Percentiles rank a stretch among this genome's conserved stretches.
Conservation (phyloP, 495 filamentous ascomycete species). For the Penicillium verhagenii region DNA sequence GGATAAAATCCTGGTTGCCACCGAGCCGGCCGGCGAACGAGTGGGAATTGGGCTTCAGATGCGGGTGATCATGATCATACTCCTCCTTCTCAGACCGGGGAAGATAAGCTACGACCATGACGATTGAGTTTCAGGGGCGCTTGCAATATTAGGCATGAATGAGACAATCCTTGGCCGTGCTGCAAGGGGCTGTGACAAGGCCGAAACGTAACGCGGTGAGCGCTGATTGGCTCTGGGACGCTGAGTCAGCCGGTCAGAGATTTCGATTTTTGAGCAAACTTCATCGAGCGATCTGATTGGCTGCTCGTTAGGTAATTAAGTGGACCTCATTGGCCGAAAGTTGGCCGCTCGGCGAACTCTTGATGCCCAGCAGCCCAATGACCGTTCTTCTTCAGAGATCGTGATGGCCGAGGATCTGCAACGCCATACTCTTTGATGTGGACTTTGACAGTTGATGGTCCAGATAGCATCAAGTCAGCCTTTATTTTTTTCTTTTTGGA, state of each 20-base stretch:
- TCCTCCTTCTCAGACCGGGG: constrained; percentile 15
- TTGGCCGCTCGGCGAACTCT: neutral
- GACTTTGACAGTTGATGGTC: no score
- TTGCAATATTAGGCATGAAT: constrained; percentile 2
- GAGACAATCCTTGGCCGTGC: constrained; percentile 7
- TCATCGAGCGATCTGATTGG: no score
- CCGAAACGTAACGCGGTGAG: constrained; percentile 8
- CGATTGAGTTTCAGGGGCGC: constrained; percentile 11
- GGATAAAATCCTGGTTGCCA: constrained; percentile 46
- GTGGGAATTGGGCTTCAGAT: constrained; percentile 14
- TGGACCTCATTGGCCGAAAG: neutral
- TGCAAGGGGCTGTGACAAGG: constrained; percentile 1
- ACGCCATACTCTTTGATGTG: neutral
- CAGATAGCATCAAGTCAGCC: no score
- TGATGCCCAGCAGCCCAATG: neutral
- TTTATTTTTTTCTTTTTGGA: neutral
- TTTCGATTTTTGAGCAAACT: neutral
- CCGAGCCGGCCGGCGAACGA: constrained; percentile 52
- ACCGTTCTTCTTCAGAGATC: neutral
- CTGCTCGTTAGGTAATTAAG: neutral
- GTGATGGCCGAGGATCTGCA: neutral
- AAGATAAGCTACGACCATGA: constrained; percentile 18
- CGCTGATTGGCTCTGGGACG: neutral
- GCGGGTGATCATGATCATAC: constrained; percentile 5
- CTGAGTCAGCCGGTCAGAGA: neutral